These are phyloP conservation scores for Schwanniomyces sp. DNA, from an alignment of 805 yeast species.

Conservation along the genomic window DNA sequence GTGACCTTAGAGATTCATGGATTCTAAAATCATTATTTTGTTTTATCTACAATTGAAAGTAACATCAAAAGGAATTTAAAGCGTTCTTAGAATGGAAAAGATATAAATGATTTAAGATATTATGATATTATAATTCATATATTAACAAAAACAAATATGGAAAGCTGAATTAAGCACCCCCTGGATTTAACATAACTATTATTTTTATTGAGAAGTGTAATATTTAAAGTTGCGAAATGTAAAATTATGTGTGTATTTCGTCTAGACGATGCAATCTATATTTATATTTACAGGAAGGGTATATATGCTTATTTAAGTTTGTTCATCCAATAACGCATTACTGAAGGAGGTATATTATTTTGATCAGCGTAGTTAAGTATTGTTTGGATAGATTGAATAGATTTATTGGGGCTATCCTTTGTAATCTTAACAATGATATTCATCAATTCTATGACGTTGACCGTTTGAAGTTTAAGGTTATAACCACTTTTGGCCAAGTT, in stretches of 20 bases:
- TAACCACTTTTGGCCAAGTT: slow-evolving; percentile 12
- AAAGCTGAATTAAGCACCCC: too few species aligned
- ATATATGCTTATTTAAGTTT: slow-evolving; percentile 1
- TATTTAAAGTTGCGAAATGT: background rate
- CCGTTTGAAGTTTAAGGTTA: slow-evolving; percentile 12
- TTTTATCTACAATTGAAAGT: background rate
- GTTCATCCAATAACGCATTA: slow-evolving; percentile 6
- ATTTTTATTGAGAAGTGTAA: too few species aligned
- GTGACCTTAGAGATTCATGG: background rate
- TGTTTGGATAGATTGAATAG: slow-evolving; percentile 5
- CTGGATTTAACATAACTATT: too few species aligned
- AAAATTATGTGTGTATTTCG: background rate
- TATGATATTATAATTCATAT: too few species aligned
- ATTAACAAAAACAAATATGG: too few species aligned
- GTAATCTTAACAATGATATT: slow-evolving; percentile 4
- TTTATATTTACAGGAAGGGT: background rate
- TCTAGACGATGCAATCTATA: background rate
- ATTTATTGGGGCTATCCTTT: slow-evolving; percentile 6
- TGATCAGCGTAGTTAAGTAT: slow-evolving; percentile 7
- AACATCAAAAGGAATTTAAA: background rate
- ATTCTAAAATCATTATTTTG: too few species aligned
- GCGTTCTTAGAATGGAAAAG: too few species aligned
- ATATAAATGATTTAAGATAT: too few species aligned
- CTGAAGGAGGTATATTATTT: slow-evolving; percentile 6
- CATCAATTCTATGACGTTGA: slow-evolving; percentile 14